These are phyloP conservation scores for Pseudoperonospora humuli DNA, from an alignment of 352 stramenopile species.

Conservation along the genomic window DNA sequence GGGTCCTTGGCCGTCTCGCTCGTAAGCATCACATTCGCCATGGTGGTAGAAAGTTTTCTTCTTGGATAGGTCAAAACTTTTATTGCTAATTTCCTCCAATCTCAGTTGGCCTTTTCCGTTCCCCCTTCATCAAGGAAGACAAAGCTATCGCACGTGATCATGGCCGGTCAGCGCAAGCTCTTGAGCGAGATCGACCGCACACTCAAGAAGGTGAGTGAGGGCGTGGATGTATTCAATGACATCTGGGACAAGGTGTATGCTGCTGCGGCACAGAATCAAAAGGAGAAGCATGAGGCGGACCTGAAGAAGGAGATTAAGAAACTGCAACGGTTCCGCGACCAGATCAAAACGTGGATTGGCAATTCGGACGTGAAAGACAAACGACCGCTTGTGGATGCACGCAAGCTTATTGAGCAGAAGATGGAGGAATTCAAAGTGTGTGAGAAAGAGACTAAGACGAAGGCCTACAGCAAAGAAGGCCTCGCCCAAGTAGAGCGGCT, in stretches of 20 bases:
- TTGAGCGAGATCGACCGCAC: conserved; percentile 97
- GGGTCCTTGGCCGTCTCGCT: conserved; percentile 84
- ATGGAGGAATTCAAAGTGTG: conserved; percentile 99
- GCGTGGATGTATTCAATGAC: conserved; percentile 97
- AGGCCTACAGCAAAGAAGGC: conserved; percentile 98
- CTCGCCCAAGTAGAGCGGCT: conserved; percentile 91
- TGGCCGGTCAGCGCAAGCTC: conserved; percentile 81
- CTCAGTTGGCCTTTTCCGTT: too few species aligned
- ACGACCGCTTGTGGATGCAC: conserved; percentile 70
- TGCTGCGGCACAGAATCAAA: conserved; percentile 94
- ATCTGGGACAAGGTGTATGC: conserved; percentile 99
- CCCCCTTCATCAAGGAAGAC: background rate
- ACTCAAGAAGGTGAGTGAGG: conserved; percentile 99
- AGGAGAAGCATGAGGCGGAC: conserved; percentile 99
- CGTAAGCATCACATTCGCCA: conserved; percentile 86
- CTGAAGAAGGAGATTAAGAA: conserved; percentile 99
- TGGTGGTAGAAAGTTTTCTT: too few species aligned
- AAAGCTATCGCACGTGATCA: conserved; percentile 13
- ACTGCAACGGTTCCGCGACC: conserved; percentile 95
- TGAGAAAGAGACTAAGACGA: conserved; percentile 99
- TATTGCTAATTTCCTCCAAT: conserved; percentile 21
- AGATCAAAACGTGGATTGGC: conserved; percentile 99
- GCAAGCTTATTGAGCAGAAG: conserved; percentile 95
- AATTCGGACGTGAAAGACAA: conserved; percentile 99
- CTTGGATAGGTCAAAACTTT: too few species aligned